Percentiles rank a stretch among this genome's conserved stretches.
These are phyloP conservation scores for Moricandia arvensis DNA, from an alignment of 345 rosid genomes.

Conservation along the genomic window DNA sequence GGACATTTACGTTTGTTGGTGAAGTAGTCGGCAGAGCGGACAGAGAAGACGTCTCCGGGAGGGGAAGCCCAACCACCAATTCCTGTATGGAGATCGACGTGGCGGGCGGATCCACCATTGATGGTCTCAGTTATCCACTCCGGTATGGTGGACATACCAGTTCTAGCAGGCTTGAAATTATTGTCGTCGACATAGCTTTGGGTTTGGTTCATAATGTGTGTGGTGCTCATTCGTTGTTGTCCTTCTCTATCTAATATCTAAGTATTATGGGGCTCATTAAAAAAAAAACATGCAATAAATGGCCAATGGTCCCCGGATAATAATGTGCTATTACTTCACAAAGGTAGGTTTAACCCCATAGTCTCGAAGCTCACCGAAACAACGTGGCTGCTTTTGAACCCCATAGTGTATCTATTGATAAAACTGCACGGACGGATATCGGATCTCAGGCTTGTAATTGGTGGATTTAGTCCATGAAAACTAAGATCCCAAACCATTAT, in stretches of 20 bases:
- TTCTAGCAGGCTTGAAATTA: slow-evolving; percentile 19
- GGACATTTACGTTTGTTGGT: slow-evolving; percentile 60
- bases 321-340: not conserved
- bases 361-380: too few species aligned
- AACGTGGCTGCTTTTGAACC: not conserved
- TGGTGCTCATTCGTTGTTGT: not conserved
- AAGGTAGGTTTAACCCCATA: too few species aligned
- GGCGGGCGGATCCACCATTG: slow-evolving; percentile 64
- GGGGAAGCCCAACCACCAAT: slow-evolving; percentile 81
- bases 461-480: not conserved
- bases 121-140: slow-evolving; percentile 60
- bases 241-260: too few species aligned
- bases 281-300: not conserved
- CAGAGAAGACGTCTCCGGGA: not conserved
- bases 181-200: slow-evolving; percentile 33
- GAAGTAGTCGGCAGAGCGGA: slow-evolving; percentile 57
- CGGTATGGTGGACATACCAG: slow-evolving; percentile 6
- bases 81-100: slow-evolving; percentile 41
- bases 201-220: slow-evolving; percentile 45
- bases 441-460: not conserved
- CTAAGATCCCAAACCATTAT: too few species aligned
- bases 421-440: too few species aligned
- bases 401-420: not conserved
- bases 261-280: not conserved
- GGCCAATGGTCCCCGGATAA: not conserved